Conservation (phyloP, 352 stramenopile genomes). For the Pythium sp. region DNA sequence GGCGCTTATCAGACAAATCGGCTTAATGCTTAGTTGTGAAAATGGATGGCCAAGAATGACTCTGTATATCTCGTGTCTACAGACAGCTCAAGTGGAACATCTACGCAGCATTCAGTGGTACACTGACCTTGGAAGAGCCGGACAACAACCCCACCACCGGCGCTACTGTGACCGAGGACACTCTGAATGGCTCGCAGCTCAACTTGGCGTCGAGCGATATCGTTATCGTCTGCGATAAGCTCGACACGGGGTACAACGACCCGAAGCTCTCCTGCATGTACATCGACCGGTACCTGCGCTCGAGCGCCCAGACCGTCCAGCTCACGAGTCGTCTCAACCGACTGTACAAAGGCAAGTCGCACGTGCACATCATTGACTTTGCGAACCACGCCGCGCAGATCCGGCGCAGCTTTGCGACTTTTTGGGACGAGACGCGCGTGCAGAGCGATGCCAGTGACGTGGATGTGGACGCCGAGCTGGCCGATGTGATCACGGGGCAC, state of each 20-base stretch:
- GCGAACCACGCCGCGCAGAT: slow-evolving; percentile 73
- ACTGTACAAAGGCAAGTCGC: slow-evolving; percentile 48
- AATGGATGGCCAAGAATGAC: background rate
- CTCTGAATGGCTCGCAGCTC: slow-evolving; percentile 50
- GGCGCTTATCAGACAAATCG: background rate
- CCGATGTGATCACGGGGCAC: slow-evolving; percentile 33
- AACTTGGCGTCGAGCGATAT: slow-evolving; percentile 61
- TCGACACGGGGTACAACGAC: slow-evolving; percentile 85
- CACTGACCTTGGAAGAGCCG: slow-evolving; percentile 24
- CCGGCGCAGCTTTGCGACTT: slow-evolving; percentile 46
- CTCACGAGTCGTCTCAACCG: slow-evolving; percentile 82
- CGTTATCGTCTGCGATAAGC: slow-evolving; percentile 85
- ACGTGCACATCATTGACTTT: slow-evolving; percentile 63
- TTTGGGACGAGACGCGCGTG: slow-evolving; percentile 39
- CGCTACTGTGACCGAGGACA: slow-evolving; percentile 57
- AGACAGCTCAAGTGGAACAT: slow-evolving; percentile 55
- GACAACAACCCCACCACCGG: slow-evolving; percentile 3
- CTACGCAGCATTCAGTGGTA: slow-evolving; percentile 71
- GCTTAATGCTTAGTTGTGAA: background rate
- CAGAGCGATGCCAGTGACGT: slow-evolving; percentile 21
- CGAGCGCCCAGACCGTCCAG: slow-evolving; percentile 69
- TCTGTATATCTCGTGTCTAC: background rate
- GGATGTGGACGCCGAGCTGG: slow-evolving; percentile 27
- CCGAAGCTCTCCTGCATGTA: slow-evolving; percentile 74
- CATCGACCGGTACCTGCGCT: slow-evolving; percentile 73